Base-by-base conservation (phyloP, 192 early-diverging fungal species). In the Linnemannia schmuckeri region DNA sequence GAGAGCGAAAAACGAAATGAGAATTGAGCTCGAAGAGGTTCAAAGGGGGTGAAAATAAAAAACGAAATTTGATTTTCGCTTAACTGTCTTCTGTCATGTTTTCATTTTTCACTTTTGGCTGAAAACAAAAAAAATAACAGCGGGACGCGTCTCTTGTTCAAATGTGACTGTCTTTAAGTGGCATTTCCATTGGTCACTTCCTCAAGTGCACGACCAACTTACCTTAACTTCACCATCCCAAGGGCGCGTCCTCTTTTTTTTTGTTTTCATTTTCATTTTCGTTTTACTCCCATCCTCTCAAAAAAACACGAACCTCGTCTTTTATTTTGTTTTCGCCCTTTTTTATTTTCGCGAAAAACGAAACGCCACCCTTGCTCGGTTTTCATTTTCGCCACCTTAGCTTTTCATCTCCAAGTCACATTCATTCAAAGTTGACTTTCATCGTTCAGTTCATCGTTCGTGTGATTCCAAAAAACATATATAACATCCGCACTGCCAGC, bases 391-490 rank as follows among this genome's bases (percentile, higher is more conserved):
- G 7, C 5, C 42, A 22, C 4, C 42, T 71, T 71, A 22, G 33
- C 4, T 9, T 71, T 71, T 42, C 40, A 22, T 33, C 42, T 44
- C 47, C 40, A 75, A 49, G 63, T 49, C 42, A 33, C 35, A 13
- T 37, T 30, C n/a, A 40, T 17, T 54, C 30, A 37, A 37, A 37
- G 40, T 35, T 27, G 52, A 42, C 35, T 46, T 22, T 47, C 71
- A 41, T 57, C 61, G 15, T 22, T 30, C 27, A 27, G 61, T 33
- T 66, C 61, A 33, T 66, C 30, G 27, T 66, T 66, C 61, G 61
- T 66, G 61, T 33, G 61, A 66, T 66, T 66, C 61, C 0, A 35
- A 66, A 66, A 66, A 66, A 66, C 61, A 22, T 35, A 61, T 72
- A 69, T 54, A 73, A 61, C 69, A 72, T 55, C 73, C 4, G 44